Base-by-base conservation (phyloP, 257 asterid species). In the Salvia splendens region DNA sequence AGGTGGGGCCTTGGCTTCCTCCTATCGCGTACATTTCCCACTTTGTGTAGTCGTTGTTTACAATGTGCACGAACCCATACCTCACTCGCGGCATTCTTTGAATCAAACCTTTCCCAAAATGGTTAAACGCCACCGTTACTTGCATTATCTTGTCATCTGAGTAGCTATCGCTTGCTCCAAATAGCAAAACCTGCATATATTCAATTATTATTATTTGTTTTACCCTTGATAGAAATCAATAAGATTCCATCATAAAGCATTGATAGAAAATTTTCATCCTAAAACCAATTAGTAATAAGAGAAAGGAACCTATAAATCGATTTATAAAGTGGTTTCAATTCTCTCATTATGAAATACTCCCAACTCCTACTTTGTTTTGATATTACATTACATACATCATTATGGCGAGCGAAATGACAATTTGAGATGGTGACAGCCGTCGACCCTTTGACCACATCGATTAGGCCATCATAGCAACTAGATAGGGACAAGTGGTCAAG, bases 1-100 rank as follows among this genome's bases (percentile, higher is more conserved):
- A 75, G 51, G 84, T 79, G 2, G 95, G 85, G 4, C 71, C 65
- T 28, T 73, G 62, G 80, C 92, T 83, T 28, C 95, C 95, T 3
- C 95, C 95, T 2, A 87, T 83, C n/a, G 95, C 95, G 24, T 87
- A 87, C 88, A 87, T 83, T 28, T 61, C 71, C 91, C 91, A 87
- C 1, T 60, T 79, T 0, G 89, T 82, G 62, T 85, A 85, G 40
- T 83, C 86, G 24, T 87, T 83, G 72, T 87, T 87, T 24, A 87
- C 83, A 0, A 80, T 35, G 69, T 85, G 92, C 10, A 74, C 78
- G 51, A 81, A 87, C 0, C 95, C 92, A 72, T 70, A 83, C 32
- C 95, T 54, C 0, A 53, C 76, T 36, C 95, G 56, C 2, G 95
- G 95, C 88, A 87, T 81, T 62, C 92, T 83, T 32, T 87, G 95